Percentiles rank a stretch among this genome's conserved stretches.
Evolutionary conservation across 495 filamentous ascomycete genomes (phyloP).

Genomic region (Penicillium malachiteum): DNA sequence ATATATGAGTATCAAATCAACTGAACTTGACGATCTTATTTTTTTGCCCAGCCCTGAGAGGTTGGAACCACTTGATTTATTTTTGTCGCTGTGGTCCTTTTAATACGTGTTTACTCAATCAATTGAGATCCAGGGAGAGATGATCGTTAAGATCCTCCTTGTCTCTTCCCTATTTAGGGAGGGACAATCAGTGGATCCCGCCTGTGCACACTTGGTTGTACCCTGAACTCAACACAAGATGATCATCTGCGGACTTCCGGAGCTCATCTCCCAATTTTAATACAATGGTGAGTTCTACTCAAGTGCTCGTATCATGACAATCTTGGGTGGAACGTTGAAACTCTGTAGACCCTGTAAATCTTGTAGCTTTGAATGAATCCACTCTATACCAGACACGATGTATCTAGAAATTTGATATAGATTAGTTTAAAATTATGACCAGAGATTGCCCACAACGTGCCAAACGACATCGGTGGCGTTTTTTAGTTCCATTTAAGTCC

Average conservation of each 20-base stretch:
- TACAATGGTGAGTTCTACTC: background rate
- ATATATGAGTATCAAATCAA: too few relatives aligned
- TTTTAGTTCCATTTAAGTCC: constrained; percentile 14
- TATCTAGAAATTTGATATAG: background rate
- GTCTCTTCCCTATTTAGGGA: constrained; percentile 3
- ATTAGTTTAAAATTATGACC: background rate
- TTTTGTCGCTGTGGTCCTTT: background rate
- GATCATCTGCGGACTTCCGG: constrained; percentile 9
- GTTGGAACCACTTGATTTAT: background rate
- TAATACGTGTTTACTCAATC: background rate
- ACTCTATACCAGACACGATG: constrained; percentile 3
- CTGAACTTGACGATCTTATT: constrained; percentile 9
- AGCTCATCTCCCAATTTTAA: too few relatives aligned
- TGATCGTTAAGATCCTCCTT: constrained; percentile 4
- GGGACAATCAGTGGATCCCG: constrained; percentile 11
- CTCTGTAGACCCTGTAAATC: background rate
- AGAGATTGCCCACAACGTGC: constrained; percentile 14
- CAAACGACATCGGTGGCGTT: constrained; percentile 30
- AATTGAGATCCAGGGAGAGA: constrained; percentile 6
- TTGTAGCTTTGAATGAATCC: background rate
- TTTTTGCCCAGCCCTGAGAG: background rate
- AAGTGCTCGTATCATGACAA: background rate
- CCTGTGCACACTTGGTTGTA: background rate
- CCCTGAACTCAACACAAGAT: constrained; percentile 1
- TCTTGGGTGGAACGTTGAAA: too few relatives aligned